Evolutionary conservation across 805 yeast species (phyloP).

Genomic region (Candida ovalis): DNA sequence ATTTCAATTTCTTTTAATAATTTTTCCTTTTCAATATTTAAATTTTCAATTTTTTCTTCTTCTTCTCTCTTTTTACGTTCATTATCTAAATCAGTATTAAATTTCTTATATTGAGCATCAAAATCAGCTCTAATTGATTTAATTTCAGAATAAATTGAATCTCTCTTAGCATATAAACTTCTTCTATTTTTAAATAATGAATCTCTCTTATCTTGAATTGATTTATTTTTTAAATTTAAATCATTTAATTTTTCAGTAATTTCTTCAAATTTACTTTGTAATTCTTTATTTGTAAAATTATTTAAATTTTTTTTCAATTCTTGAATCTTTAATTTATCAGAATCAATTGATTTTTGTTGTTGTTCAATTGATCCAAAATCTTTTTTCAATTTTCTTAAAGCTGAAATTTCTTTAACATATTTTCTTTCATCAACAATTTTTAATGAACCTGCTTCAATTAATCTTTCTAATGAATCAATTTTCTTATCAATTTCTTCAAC

Average conservation of each 20-base stretch:
- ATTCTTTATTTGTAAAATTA: conserved; percentile 56
- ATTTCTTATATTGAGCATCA: conserved; percentile 70
- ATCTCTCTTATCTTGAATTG: conserved; percentile 63
- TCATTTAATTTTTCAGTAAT: conserved; percentile 68
- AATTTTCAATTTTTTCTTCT: conserved; percentile 54
- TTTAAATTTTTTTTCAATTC: conserved; percentile 67
- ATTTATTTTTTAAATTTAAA: conserved; percentile 55
- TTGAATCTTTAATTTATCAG: conserved; percentile 69
- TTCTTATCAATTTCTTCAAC: conserved; percentile 67
- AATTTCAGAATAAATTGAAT: conserved; percentile 62
- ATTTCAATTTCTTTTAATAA: conserved; percentile 59
- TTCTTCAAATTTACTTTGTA: conserved; percentile 63
- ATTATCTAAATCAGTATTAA: conserved; percentile 61
- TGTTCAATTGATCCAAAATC: conserved; percentile 71
- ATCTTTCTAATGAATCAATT: conserved; percentile 61
- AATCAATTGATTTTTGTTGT: conserved; percentile 75
- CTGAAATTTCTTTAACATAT: conserved; percentile 77
- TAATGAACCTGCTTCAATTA: conserved; percentile 73
- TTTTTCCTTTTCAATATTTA: conserved; percentile 49
- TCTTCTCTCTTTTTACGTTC: conserved; percentile 67
- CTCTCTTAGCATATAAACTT: conserved; percentile 62
- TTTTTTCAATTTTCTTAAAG: conserved; percentile 75
- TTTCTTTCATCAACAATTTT: conserved; percentile 89
- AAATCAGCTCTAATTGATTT: conserved; percentile 68
- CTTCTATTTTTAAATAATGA: conserved; percentile 61